Conservation (phyloP, 164 flowering plant species). For the Umbellularia californica region DNA sequence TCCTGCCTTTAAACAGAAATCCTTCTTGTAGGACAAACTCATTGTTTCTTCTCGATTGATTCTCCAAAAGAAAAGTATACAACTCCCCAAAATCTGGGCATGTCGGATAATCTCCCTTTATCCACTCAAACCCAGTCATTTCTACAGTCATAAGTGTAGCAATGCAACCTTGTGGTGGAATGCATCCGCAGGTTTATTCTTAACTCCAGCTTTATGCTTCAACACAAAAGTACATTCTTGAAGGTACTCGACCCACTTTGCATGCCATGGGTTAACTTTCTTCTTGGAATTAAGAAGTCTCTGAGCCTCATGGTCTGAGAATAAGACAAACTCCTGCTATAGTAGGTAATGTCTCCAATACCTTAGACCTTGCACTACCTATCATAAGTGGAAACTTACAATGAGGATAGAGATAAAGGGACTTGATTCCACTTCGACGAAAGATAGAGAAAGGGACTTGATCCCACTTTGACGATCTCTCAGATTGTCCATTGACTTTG, state of each 20-base stretch:
- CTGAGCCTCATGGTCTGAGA: not conserved
- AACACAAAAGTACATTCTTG: not conserved
- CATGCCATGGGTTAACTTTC: not conserved
- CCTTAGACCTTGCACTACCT: no score
- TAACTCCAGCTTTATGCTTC: not conserved
- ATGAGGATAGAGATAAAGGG: no score
- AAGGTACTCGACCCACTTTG: not conserved
- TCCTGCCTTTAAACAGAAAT: not conserved
- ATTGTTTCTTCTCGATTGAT: not conserved
- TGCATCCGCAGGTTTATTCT: not conserved
- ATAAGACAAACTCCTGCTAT: not conserved
- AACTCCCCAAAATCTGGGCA: not conserved
- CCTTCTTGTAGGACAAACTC: not conserved
- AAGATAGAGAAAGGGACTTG: no score
- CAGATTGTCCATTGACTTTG: no score
- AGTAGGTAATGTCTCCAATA: no score
- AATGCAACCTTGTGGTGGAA: not conserved
- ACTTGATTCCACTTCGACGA: no score
- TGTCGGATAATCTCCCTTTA: not conserved
- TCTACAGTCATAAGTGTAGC: not conserved
- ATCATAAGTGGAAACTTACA: not conserved
- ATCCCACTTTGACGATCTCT: no score
- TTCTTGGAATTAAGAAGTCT: not conserved
- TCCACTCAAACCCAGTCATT: not conserved
- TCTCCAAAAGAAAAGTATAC: not conserved